Evolutionary conservation across 2,329 filamentous ascomycete species (phyloP).

Genomic region (Ophiostoma sp.): DNA sequence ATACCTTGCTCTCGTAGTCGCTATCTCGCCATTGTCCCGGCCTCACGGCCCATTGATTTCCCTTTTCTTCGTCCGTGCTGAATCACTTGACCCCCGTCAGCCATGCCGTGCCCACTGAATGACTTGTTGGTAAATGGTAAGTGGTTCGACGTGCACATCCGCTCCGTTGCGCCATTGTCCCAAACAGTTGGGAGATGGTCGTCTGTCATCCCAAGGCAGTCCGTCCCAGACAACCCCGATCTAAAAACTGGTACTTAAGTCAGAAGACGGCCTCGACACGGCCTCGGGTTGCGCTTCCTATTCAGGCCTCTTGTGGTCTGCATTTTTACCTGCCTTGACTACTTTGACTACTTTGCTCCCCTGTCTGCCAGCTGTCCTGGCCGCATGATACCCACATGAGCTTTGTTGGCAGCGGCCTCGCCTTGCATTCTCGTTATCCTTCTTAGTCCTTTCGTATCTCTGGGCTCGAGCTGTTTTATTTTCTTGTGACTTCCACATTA

Average conservation of each 20-base stretch:
- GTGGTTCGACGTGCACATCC: background rate
- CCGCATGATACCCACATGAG: slow-evolving; percentile 14
- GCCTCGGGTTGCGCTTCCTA: background rate
- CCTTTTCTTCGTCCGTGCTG: slow-evolving; percentile 10
- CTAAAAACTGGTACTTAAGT: background rate
- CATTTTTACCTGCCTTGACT: background rate
- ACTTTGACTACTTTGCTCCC: background rate
- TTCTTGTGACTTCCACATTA: background rate
- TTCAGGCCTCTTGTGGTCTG: background rate
- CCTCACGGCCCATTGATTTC: background rate
- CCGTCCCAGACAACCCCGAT: background rate
- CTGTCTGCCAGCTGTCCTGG: background rate
- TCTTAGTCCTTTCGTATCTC: background rate
- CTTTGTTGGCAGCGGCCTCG: background rate
- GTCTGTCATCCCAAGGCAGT: background rate
- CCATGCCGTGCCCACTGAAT: slow-evolving; percentile 2
- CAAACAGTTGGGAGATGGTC: background rate
- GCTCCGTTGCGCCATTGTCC: slow-evolving; percentile 5
- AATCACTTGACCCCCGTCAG: slow-evolving; percentile 12
- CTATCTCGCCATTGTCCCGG: background rate
- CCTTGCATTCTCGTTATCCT: background rate
- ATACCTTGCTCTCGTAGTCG: background rate
- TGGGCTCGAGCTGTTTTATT: background rate
- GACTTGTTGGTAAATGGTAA: background rate
- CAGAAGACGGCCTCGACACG: background rate